Conservation (phyloP, 1,284 basidiomycete species). For the Papiliotrema terrestris region DNA sequence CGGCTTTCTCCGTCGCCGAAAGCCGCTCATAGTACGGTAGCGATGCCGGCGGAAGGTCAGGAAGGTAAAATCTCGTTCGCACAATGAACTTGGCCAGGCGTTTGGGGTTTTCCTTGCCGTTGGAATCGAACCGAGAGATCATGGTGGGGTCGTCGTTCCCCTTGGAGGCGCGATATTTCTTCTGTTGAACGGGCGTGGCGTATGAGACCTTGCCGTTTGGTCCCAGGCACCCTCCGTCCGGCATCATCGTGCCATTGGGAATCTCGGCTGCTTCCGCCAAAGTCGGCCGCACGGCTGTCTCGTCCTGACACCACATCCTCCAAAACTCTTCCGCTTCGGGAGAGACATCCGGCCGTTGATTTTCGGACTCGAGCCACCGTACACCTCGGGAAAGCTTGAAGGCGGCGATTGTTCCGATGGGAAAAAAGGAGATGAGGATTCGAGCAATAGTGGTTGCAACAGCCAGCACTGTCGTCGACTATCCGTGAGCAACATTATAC, state of each 20-base stretch:
- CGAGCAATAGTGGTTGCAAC: constrained; percentile 39
- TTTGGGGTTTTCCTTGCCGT: neutral
- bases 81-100: constrained; percentile 3
- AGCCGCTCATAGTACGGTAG: constrained; percentile 31
- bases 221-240: constrained; percentile 15
- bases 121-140: neutral
- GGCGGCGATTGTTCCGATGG: constrained; percentile 36
- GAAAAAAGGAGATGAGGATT: constrained; percentile 46
- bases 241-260: constrained; percentile 6
- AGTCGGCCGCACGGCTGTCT: constrained; percentile 21
- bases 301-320: constrained; percentile 44
- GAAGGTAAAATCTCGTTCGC: constrained; percentile 25
- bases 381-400: constrained; percentile 23
- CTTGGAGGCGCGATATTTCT: neutral
- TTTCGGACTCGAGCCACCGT: constrained; percentile 24
- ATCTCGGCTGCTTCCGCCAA: constrained; percentile 19
- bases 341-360: constrained; percentile 21
- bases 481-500: neutral
- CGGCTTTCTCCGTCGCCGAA: constrained; percentile 49
- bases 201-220: constrained; percentile 33
- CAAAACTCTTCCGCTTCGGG: constrained; percentile 40
- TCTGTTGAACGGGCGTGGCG: constrained; percentile 16
- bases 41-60: constrained; percentile 30
- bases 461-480: constrained; percentile 53
- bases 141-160: neutral